Evolutionary conservation across 805 yeast species (phyloP).

Genomic region (Pichia rugopelliculosa): DNA sequence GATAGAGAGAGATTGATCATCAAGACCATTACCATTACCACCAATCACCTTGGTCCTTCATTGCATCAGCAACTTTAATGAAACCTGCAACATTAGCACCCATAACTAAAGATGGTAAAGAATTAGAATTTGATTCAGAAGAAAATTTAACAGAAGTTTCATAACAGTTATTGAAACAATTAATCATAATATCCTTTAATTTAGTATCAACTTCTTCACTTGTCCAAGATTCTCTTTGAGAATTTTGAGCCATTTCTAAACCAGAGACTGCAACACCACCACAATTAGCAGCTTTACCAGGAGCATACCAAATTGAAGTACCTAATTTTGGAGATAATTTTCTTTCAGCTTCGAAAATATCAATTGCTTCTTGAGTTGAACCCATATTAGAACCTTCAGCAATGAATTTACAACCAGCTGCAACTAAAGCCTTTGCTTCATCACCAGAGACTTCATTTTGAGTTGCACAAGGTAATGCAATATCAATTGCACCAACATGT

Average conservation of each 20-base stretch:
- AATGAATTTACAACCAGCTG: slow-evolving; percentile 83
- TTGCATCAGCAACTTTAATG: slow-evolving; percentile 96
- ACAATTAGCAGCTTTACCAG: slow-evolving; percentile 98
- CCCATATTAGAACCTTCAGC: slow-evolving; percentile 99
- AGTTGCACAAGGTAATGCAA: slow-evolving; percentile 97
- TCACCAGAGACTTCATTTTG: slow-evolving; percentile 97
- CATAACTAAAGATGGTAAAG: slow-evolving; percentile 90
- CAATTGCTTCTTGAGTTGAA: slow-evolving; percentile 94
- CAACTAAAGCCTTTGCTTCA: slow-evolving; percentile 91
- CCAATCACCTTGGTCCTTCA: slow-evolving; percentile 93
- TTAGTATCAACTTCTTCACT: slow-evolving; percentile 86
- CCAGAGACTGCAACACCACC: slow-evolving; percentile 99
- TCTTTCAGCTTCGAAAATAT: slow-evolving; percentile 84
- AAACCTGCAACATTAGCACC: slow-evolving; percentile 99
- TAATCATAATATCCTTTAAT: slow-evolving; percentile 87
- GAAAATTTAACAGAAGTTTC: slow-evolving; percentile 77
- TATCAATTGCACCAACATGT: slow-evolving; percentile 83
- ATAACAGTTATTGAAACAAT: slow-evolving; percentile 89
- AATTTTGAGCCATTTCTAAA: slow-evolving; percentile 99
- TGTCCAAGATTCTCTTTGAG: slow-evolving; percentile 88
- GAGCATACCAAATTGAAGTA: slow-evolving; percentile 89
- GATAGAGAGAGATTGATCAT: no score
- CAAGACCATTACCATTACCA: slow-evolving; percentile 27
- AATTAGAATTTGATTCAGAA: slow-evolving; percentile 53
- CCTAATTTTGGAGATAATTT: slow-evolving; percentile 32